Conservation (phyloP, 345 rosid species). For the Rubroshorea leprosula region DNA sequence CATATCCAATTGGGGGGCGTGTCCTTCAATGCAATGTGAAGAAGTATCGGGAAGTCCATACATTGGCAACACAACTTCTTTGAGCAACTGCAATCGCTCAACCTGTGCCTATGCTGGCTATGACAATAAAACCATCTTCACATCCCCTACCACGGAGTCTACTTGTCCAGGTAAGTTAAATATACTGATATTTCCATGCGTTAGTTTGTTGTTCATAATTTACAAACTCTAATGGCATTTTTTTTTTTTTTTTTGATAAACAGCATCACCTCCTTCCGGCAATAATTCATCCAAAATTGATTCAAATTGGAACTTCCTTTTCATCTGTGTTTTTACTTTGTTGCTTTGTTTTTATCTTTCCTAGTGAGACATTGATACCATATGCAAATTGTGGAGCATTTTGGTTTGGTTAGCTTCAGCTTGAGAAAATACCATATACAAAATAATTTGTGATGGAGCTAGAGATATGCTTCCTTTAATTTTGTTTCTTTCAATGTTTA, state of each 20-base stretch:
- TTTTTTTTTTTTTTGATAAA: conserved; percentile 17
- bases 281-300: conserved; percentile 27
- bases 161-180: conserved; percentile 38
- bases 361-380: conserved; percentile 6
- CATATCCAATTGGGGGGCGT: conserved; percentile 30
- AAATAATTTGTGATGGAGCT: not conserved
- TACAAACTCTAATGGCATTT: not conserved
- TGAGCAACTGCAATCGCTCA: conserved; percentile 31
- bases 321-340: conserved; percentile 24
- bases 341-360: conserved; percentile 32
- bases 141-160: conserved; percentile 27
- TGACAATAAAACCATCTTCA: conserved; percentile 33
- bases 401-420: not conserved
- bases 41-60: conserved; percentile 25
- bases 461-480: not conserved
- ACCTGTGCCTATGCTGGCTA: conserved; percentile 71
- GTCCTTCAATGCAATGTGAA: conserved; percentile 54
- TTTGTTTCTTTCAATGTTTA: not conserved
- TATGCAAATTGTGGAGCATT: not conserved
- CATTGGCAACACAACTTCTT: conserved; percentile 38
- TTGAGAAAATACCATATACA: not conserved
- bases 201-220: conserved; percentile 1
- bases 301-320: conserved; percentile 24
- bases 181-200: not conserved
- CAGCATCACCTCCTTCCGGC: conserved; percentile 22